phyloP scores from a whole-genome alignment of 768 basidiomycete species.

The Psilocybe cyanescens region DNA sequence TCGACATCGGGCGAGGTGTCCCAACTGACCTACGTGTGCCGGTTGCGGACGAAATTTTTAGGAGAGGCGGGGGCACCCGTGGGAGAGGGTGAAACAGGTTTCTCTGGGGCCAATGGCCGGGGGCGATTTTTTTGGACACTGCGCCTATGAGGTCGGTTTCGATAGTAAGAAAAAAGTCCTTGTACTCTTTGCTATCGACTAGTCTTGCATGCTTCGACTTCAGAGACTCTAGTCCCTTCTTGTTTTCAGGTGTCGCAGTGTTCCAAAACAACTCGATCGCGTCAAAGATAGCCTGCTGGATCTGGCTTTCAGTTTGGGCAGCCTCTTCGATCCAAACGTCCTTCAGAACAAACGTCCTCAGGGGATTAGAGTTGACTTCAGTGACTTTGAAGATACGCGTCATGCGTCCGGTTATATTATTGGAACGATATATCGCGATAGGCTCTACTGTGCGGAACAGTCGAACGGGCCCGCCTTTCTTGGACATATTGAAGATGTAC shows the following conservation, averaged over 20 bases:
- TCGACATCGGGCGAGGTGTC: not conserved
- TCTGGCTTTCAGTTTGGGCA: not conserved
- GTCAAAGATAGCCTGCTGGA: not conserved
- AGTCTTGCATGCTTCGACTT: not conserved
- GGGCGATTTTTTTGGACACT: too few relatives aligned
- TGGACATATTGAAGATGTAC: not conserved
- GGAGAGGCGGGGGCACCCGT: too few relatives aligned
- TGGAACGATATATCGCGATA: not conserved
- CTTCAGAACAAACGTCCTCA: not conserved
- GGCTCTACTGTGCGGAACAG: not conserved
- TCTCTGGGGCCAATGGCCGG: too few relatives aligned
- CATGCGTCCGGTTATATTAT: not conserved
- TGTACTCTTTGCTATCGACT: not conserved
- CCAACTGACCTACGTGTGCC: not conserved
- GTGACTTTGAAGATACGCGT: not conserved
- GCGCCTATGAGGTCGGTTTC: not conserved
- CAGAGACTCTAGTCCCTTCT: not conserved
- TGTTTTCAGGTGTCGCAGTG: not conserved
- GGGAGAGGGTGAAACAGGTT: too few relatives aligned
- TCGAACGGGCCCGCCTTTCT: not conserved
- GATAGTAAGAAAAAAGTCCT: not conserved
- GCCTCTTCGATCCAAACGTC: conserved; percentile 1
- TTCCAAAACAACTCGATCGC: not conserved
- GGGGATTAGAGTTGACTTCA: not conserved
- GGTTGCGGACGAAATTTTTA: too few relatives aligned